Evolutionary conservation across 345 rosid species (phyloP).

Genomic region (Lepidium didymum): DNA sequence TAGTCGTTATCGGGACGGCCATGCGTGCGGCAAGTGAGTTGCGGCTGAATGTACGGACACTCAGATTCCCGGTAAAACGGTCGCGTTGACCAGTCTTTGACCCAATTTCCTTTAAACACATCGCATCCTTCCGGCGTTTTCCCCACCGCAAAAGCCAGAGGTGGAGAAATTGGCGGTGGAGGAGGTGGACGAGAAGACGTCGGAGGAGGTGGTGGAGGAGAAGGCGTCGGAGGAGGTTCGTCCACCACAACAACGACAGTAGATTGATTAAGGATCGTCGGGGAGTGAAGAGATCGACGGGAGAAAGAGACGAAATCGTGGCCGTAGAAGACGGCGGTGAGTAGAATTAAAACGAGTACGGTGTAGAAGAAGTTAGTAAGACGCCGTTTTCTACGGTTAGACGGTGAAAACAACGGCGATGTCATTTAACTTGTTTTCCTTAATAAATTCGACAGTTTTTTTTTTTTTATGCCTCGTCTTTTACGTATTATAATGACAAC

Average conservation of each 20-base stretch:
- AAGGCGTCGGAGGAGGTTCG: neutral
- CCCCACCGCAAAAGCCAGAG: slow-evolving; percentile 29
- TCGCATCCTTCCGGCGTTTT: slow-evolving; percentile 60
- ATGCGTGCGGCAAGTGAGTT: slow-evolving; percentile 74
- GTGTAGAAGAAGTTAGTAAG: slow-evolving; percentile 57
- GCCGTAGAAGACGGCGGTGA: slow-evolving; percentile 56
- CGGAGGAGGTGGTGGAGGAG: neutral
- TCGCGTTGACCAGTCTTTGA: slow-evolving; percentile 48
- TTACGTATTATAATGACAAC: neutral
- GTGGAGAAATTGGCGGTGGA: neutral
- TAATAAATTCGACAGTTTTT: neutral
- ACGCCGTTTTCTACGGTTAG: slow-evolving; percentile 47
- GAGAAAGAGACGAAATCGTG: slow-evolving; percentile 57
- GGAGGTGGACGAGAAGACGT: neutral
- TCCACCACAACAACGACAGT: neutral
- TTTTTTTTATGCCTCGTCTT: neutral
- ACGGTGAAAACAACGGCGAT: slow-evolving; percentile 17
- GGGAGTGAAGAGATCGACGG: slow-evolving; percentile 36
- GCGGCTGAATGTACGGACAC: slow-evolving; percentile 90
- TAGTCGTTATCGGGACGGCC: slow-evolving; percentile 67
- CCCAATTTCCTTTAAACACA: slow-evolving; percentile 71
- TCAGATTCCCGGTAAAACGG: slow-evolving; percentile 70
- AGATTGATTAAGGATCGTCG: slow-evolving; percentile 7
- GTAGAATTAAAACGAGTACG: slow-evolving; percentile 49
- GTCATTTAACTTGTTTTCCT: slow-evolving; percentile 1